A percentile compares a stretch with the other conserved stretches of the same genome.
These are phyloP conservation scores for Jacaranda copaia DNA, from an alignment of 257 asterid genomes.

Conservation along the genomic window DNA sequence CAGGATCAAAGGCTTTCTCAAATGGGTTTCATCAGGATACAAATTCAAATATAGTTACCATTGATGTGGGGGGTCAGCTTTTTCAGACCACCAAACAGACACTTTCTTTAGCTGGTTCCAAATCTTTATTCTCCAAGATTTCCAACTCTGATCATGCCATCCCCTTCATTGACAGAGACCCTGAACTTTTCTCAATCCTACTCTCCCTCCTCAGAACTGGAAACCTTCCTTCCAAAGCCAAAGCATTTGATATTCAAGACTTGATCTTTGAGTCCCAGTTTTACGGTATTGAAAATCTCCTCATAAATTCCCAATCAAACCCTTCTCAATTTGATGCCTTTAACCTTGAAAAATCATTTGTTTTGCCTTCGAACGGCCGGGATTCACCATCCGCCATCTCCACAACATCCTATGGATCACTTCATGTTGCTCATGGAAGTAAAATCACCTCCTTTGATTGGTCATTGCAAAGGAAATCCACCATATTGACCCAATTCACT, in stretches of 20 bases:
- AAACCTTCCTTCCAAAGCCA: slow-evolving; percentile 86
- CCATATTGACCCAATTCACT: slow-evolving; percentile 78
- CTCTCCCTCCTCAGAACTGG: slow-evolving; percentile 93
- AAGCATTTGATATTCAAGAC: slow-evolving; percentile 74
- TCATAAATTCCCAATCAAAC: slow-evolving; percentile 69
- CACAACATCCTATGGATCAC: slow-evolving; percentile 72
- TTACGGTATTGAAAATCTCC: slow-evolving; percentile 77
- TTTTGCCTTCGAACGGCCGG: slow-evolving; percentile 75
- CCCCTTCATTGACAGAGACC: slow-evolving; percentile 90
- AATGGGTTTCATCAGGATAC: slow-evolving; percentile 45
- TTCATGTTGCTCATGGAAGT: slow-evolving; percentile 93
- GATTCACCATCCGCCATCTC: slow-evolving; percentile 86
- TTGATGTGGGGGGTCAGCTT: slow-evolving; percentile 92
- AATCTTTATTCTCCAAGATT: slow-evolving; percentile 71
- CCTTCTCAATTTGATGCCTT: slow-evolving; percentile 88
- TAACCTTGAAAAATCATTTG: slow-evolving; percentile 67
- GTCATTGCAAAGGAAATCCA: slow-evolving; percentile 81
- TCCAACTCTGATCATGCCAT: slow-evolving; percentile 40
- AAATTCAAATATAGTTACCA: slow-evolving; percentile 63
- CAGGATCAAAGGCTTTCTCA: slow-evolving; percentile 42
- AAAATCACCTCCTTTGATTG: slow-evolving; percentile 93
- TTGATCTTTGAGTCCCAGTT: slow-evolving; percentile 77
- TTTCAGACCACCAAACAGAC: slow-evolving; percentile 94
- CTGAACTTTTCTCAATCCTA: slow-evolving; percentile 76
- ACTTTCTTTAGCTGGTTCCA: slow-evolving; percentile 68